A percentile compares a stretch with the other conserved stretches of the same genome.
These are phyloP conservation scores for Elongisporangium anandrum DNA, from an alignment of 352 stramenopile species.

Conservation along the genomic window DNA sequence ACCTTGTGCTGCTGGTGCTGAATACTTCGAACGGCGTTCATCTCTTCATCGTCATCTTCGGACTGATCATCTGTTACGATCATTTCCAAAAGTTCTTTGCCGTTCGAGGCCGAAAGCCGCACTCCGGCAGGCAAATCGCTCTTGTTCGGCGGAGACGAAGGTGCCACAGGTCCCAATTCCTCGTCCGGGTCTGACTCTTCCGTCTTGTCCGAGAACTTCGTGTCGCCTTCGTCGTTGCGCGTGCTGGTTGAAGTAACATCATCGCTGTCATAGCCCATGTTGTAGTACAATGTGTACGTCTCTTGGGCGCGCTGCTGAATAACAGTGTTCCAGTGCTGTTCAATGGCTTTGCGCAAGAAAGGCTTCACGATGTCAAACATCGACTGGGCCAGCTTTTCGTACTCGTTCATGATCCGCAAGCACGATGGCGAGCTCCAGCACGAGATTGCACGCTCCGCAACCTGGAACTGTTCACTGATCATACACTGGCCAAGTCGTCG, in stretches of 20 bases:
- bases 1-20: not conserved
- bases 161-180: constrained; percentile 11
- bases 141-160: constrained; percentile 2
- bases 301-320: constrained; percentile 85
- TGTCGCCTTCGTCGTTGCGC: constrained; percentile 28
- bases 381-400: constrained; percentile 78
- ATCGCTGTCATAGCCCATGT: constrained; percentile 86
- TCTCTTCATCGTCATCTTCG: constrained; percentile 21
- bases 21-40: not conserved
- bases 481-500: constrained; percentile 70
- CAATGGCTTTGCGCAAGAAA: constrained; percentile 44
- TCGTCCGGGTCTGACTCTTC: constrained; percentile 53
- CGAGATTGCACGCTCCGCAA: constrained; percentile 78
- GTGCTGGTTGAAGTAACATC: constrained; percentile 25
- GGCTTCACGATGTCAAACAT: constrained; percentile 86
- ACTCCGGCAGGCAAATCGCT: constrained; percentile 21
- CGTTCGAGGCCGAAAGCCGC: constrained; percentile 29
- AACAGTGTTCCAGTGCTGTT: constrained; percentile 74
- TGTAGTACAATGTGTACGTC: constrained; percentile 87
- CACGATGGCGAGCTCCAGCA: constrained; percentile 78
- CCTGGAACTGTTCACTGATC: constrained; percentile 82
- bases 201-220: constrained; percentile 38
- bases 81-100: constrained; percentile 36
- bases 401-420: constrained; percentile 87
- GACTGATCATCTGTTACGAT: constrained; percentile 41